Evolutionary conservation across 2,329 filamentous ascomycete species (phyloP).

Genomic region (Ascochyta fabae): DNA sequence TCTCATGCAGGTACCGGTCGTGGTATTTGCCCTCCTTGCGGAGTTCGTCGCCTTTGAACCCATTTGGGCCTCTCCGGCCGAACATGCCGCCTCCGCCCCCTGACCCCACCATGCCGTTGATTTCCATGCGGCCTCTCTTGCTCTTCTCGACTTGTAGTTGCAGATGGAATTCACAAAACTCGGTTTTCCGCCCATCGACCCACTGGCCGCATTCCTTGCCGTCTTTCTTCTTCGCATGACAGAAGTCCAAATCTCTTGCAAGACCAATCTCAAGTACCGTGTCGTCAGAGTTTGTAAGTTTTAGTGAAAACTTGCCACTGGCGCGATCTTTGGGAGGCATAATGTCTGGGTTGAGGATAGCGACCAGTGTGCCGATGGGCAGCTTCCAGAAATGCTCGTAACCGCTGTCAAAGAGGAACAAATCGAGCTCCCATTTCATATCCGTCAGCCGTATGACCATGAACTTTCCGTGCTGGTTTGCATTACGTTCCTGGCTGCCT

Average conservation of each 20-base stretch:
- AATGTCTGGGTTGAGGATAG: constrained; percentile 88
- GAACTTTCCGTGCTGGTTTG: constrained; percentile 76
- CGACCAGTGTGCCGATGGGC: constrained; percentile 87
- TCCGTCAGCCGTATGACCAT: constrained; percentile 91
- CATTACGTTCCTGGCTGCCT: constrained; percentile 54
- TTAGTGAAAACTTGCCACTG: constrained; percentile 83
- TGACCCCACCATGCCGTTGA: constrained; percentile 71
- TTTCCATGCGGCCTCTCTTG: constrained; percentile 73
- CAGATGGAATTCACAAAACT: constrained; percentile 92
- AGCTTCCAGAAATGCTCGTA: constrained; percentile 95
- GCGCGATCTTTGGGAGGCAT: constrained; percentile 85
- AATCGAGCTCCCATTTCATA: constrained; percentile 85
- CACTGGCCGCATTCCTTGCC: constrained; percentile 80
- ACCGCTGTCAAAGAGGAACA: constrained; percentile 89
- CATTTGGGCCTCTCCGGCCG: constrained; percentile 32
- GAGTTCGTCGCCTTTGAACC: constrained; percentile 36
- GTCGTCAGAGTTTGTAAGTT: constrained; percentile 84
- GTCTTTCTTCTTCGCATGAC: constrained; percentile 83
- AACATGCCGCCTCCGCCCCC: constrained; percentile 45
- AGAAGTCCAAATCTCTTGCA: constrained; percentile 85
- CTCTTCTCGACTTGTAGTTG: constrained; percentile 79
- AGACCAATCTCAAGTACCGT: constrained; percentile 88
- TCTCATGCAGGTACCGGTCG: constrained; percentile 64
- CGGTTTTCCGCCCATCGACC: constrained; percentile 86
- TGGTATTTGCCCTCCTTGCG: constrained; percentile 53